A percentile compares a stretch with the other conserved stretches of the same genome.
These are phyloP conservation scores for Stemphylium beticola DNA, from an alignment of 2,329 filamentous ascomycete species.

Conservation along the genomic window DNA sequence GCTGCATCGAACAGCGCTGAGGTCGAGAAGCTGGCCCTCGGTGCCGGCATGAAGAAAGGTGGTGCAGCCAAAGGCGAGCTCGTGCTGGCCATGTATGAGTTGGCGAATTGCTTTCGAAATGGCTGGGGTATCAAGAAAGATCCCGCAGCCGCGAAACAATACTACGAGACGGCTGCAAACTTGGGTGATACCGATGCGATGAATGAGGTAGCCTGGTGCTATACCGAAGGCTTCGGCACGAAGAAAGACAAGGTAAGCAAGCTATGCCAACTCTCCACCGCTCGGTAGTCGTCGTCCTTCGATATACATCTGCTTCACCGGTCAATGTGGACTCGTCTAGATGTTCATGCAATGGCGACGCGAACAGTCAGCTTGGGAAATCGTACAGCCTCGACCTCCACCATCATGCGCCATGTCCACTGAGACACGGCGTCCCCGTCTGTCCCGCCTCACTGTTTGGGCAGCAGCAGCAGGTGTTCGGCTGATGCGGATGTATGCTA, in stretches of 20 bases:
- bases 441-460: slow-evolving; percentile 50
- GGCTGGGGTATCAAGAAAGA: slow-evolving; percentile 93
- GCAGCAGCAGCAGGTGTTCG: slow-evolving; percentile 46
- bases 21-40: slow-evolving; percentile 83
- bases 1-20: slow-evolving; percentile 89
- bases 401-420: slow-evolving; percentile 33
- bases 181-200: slow-evolving; percentile 95
- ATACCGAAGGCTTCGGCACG: slow-evolving; percentile 93
- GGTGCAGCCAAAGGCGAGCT: slow-evolving; percentile 95
- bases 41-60: slow-evolving; percentile 88
- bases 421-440: slow-evolving; percentile 31
- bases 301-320: slow-evolving; percentile 29
- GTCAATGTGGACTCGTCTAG: slow-evolving; percentile 23
- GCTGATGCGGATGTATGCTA: slow-evolving; percentile 33
- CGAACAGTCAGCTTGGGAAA: slow-evolving; percentile 34
- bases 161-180: slow-evolving; percentile 97
- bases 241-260: slow-evolving; percentile 95
- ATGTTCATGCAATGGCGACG: slow-evolving; percentile 24
- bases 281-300: slow-evolving; percentile 11
- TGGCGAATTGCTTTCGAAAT: slow-evolving; percentile 90
- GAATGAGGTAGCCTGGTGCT: slow-evolving; percentile 97
- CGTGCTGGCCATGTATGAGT: slow-evolving; percentile 93
- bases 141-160: slow-evolving; percentile 81
- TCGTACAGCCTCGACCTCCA: slow-evolving; percentile 18
- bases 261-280: slow-evolving; percentile 6